These are phyloP conservation scores for Monosporascus sp. DNA, from an alignment of 2,329 filamentous ascomycete genomes.

Conservation along the genomic window DNA sequence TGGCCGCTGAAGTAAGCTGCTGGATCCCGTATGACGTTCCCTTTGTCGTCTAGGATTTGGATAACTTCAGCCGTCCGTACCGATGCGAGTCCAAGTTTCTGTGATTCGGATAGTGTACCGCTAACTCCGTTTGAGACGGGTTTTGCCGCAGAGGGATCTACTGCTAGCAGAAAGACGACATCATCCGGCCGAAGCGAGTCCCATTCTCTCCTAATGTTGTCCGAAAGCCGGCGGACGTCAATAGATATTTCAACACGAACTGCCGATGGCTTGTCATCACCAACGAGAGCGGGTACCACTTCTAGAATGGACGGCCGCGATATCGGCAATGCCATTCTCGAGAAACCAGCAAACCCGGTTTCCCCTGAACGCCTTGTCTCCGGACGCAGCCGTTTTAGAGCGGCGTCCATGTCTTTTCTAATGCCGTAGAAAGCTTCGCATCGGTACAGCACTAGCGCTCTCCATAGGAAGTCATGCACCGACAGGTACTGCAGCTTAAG, in stretches of 20 bases:
- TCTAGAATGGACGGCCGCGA: constrained; percentile 82
- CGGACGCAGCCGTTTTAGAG: constrained; percentile 73
- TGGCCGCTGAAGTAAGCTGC: constrained; percentile 59
- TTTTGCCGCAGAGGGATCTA: constrained; percentile 57
- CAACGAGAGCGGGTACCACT: constrained; percentile 75
- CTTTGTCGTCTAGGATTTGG: constrained; percentile 81
- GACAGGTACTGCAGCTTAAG: constrained; percentile 94
- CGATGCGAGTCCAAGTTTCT: constrained; percentile 62
- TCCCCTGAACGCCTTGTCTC: constrained; percentile 58
- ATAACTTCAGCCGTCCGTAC: constrained; percentile 82
- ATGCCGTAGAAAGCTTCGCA: constrained; percentile 93
- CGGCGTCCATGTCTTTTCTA: constrained; percentile 81
- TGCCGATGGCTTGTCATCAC: constrained; percentile 73
- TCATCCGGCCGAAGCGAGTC: constrained; percentile 82
- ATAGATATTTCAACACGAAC: constrained; percentile 83
- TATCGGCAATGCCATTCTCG: constrained; percentile 87
- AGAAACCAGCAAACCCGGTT: constrained; percentile 74
- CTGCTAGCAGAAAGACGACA: constrained; percentile 78
- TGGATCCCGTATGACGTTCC: constrained; percentile 63
- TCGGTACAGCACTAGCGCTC: constrained; percentile 82
- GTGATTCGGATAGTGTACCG: constrained; percentile 40
- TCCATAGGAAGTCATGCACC: constrained; percentile 94
- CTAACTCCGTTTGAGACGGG: constrained; percentile 49
- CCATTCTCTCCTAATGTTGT: constrained; percentile 79
- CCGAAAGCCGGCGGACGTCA: constrained; percentile 74